These are phyloP conservation scores for Mycothermus thermophilus DNA, from an alignment of 495 filamentous ascomycete genomes.

Conservation along the genomic window DNA sequence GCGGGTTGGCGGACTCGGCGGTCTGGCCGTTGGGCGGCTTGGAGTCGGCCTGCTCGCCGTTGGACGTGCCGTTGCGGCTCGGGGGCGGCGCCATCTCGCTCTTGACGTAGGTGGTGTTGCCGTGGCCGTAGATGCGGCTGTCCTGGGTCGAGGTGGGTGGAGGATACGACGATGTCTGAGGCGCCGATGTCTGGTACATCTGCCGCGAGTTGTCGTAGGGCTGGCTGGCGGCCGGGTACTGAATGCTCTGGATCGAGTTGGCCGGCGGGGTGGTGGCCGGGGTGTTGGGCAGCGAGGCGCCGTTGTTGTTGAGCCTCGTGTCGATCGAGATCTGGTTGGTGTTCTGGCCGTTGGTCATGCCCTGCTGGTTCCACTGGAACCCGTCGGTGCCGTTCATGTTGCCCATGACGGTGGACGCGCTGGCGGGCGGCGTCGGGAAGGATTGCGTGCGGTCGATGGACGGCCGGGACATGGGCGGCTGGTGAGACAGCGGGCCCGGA, in stretches of 20 bases:
- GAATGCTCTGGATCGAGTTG: slow-evolving; percentile 59
- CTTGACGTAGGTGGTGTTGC: slow-evolving; percentile 60
- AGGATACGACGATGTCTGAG: slow-evolving; percentile 57
- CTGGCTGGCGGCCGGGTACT: slow-evolving; percentile 56
- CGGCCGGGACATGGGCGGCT: slow-evolving; percentile 48
- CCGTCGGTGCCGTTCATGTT: slow-evolving; percentile 57
- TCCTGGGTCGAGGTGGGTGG: slow-evolving; percentile 48
- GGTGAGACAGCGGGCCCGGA: slow-evolving; percentile 43
- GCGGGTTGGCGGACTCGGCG: slow-evolving; percentile 42
- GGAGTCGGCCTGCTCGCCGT: slow-evolving; percentile 48
- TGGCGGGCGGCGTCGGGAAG: slow-evolving; percentile 88
- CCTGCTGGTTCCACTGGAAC: slow-evolving; percentile 60
- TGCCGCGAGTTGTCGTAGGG: slow-evolving; percentile 65
- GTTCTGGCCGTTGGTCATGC: slow-evolving; percentile 51
- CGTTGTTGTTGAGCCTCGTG: slow-evolving; percentile 61
- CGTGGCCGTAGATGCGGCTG: slow-evolving; percentile 56
- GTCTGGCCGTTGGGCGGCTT: slow-evolving; percentile 51
- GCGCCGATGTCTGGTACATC: slow-evolving; percentile 64
- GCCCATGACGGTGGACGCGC: slow-evolving; percentile 76
- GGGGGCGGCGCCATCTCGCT: slow-evolving; percentile 86
- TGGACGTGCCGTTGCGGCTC: slow-evolving; percentile 40
- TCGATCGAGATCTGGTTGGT: slow-evolving; percentile 74
- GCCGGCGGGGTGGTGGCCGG: slow-evolving; percentile 86
- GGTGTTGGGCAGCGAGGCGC: slow-evolving; percentile 83
- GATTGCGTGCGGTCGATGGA: slow-evolving; percentile 70